Conservation (phyloP, 2,329 filamentous ascomycete genomes). For the Canariomyces notabilis region DNA sequence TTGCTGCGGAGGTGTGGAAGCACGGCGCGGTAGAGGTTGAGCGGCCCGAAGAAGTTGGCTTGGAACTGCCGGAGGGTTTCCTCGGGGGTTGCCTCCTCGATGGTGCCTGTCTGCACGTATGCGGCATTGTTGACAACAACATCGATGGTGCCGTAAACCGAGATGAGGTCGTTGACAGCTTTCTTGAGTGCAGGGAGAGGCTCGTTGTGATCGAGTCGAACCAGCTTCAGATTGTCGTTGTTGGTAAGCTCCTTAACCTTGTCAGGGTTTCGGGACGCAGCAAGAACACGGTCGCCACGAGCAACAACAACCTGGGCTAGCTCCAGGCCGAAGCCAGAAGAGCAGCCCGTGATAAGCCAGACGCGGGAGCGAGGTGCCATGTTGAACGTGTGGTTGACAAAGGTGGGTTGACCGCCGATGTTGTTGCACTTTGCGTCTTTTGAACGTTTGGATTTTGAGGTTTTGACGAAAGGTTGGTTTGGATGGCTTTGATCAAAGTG, state of each 20-base stretch:
- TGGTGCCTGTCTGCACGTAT: slow-evolving; percentile 12
- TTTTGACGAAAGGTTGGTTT: neutral
- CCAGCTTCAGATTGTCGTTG: slow-evolving; percentile 6
- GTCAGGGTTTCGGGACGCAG: slow-evolving; percentile 13
- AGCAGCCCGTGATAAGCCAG: slow-evolving; percentile 21
- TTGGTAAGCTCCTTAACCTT: neutral
- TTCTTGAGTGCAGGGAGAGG: slow-evolving; percentile 6
- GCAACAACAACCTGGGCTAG: slow-evolving; percentile 6
- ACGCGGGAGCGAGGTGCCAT: slow-evolving; percentile 8
- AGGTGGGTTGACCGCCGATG: neutral
- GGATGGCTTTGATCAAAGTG: neutral
- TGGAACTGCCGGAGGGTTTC: slow-evolving; percentile 12
- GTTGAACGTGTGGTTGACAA: neutral
- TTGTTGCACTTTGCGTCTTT: too few relatives aligned
- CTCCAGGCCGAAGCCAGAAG: slow-evolving; percentile 18
- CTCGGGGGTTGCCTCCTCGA: slow-evolving; percentile 13
- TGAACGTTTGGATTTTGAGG: neutral
- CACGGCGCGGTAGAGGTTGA: slow-evolving; percentile 14
- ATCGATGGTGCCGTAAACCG: slow-evolving; percentile 11
- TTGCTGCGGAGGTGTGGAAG: slow-evolving; percentile 10
- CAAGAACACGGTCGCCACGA: slow-evolving; percentile 19
- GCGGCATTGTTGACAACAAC: slow-evolving; percentile 18
- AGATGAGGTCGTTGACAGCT: slow-evolving; percentile 4
- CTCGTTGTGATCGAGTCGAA: slow-evolving; percentile 14
- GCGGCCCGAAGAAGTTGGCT: slow-evolving; percentile 13